phyloP scores from a whole-genome alignment of 1,284 basidiomycete genomes.

The Naganishia sp. region DNA sequence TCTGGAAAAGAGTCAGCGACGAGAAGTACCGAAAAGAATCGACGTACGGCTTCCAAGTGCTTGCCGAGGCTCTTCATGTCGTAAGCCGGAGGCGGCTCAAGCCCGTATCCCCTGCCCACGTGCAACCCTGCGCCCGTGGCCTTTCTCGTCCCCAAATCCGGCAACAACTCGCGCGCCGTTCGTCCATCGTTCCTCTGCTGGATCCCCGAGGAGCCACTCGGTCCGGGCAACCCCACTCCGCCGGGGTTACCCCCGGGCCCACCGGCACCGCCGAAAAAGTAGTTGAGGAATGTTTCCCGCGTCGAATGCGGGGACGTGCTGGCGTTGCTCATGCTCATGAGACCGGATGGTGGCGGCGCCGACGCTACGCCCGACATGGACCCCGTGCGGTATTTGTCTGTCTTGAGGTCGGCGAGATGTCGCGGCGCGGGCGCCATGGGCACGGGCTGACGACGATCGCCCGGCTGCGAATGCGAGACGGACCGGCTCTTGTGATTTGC shows the following conservation, averaged over 20 bases:
- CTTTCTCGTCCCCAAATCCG: constrained; percentile 49
- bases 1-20: constrained; percentile 28
- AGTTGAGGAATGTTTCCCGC: constrained; percentile 87
- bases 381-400: constrained; percentile 33
- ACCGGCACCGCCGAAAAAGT: constrained; percentile 86
- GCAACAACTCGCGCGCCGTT: constrained; percentile 45
- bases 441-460: constrained; percentile 56
- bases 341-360: constrained; percentile 39
- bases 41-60: constrained; percentile 86
- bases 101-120: constrained; percentile 63
- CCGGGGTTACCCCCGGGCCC: constrained; percentile 48
- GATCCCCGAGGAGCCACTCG: constrained; percentile 7
- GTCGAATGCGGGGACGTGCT: constrained; percentile 57
- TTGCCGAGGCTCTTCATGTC: constrained; percentile 99
- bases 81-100: constrained; percentile 72
- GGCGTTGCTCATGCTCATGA: constrained; percentile 48
- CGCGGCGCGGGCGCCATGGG: constrained; percentile 34
- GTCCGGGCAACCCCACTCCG: constrained; percentile 25
- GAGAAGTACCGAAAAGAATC: not conserved
- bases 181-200: constrained; percentile 34
- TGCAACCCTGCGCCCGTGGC: constrained; percentile 49
- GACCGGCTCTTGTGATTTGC: constrained; percentile 65
- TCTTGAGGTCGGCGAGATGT: constrained; percentile 38
- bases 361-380: constrained; percentile 23
- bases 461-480: constrained; percentile 75